Evolutionary conservation across 306 rosid species (phyloP).

Genomic region (Glycine latifolia): DNA sequence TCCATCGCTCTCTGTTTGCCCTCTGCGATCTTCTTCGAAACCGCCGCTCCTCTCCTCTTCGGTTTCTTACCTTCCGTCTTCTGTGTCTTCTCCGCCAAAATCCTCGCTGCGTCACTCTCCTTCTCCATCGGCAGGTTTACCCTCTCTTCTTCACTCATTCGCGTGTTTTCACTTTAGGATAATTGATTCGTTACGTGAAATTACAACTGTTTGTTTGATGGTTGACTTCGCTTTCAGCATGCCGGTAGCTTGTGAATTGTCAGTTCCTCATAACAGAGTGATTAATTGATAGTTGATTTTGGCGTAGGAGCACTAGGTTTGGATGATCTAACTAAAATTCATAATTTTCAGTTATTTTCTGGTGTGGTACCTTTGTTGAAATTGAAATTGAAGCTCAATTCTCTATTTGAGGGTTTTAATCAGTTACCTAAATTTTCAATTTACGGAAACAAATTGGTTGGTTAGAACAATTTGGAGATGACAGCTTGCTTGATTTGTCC

Average conservation of each 20-base stretch:
- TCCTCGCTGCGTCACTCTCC: constrained; percentile 90
- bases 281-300: background rate
- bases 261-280: background rate
- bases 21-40: constrained; percentile 82
- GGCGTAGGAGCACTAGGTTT: background rate
- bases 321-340: background rate
- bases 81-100: constrained; percentile 88
- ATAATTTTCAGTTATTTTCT: background rate
- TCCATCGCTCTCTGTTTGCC: constrained; percentile 86
- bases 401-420: background rate
- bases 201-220: background rate
- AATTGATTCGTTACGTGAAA: background rate
- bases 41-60: constrained; percentile 81
- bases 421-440: background rate
- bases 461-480: constrained; percentile 30
- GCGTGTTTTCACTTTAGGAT: background rate
- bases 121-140: constrained; percentile 84
- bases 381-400: background rate
- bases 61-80: constrained; percentile 79
- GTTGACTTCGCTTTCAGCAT: background rate
- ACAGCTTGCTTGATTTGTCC: constrained; percentile 9
- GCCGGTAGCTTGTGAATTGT: background rate
- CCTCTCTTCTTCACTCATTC: background rate
- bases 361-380: background rate
- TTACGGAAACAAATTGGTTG: background rate